Evolutionary conservation across 495 filamentous ascomycete species (phyloP).

Genomic region (Aspergillus bridgeri): DNA sequence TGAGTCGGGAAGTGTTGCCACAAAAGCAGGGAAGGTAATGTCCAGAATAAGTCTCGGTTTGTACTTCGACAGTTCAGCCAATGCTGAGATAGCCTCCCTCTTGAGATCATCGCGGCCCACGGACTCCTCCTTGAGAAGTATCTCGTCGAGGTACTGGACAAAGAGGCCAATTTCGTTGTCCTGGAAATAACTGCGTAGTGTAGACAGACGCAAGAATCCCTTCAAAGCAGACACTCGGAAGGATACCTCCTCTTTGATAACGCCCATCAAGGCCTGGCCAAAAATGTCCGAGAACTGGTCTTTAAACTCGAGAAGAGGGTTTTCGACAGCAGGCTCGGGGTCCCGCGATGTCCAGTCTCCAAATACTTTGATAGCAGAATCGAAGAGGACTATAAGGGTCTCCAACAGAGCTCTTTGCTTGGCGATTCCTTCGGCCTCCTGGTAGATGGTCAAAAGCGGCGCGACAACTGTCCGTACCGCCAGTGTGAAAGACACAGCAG

Average conservation of each 20-base stretch:
- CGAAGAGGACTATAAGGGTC: conserved; percentile 55
- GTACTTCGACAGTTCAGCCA: conserved; percentile 62
- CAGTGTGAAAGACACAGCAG: conserved; percentile 51
- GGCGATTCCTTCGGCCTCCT: conserved; percentile 60
- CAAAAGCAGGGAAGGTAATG: conserved; percentile 69
- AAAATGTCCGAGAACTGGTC: conserved; percentile 60
- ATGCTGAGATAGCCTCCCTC: conserved; percentile 59
- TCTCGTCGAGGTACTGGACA: conserved; percentile 63
- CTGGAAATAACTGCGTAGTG: conserved; percentile 54
- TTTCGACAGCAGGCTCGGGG: conserved; percentile 34
- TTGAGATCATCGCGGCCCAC: conserved; percentile 56
- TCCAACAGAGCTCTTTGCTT: conserved; percentile 68
- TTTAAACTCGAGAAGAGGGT: conserved; percentile 55
- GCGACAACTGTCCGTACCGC: conserved; percentile 56
- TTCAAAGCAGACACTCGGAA: conserved; percentile 60
- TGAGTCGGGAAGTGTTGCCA: conserved; percentile 63
- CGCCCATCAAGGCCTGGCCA: conserved; percentile 57
- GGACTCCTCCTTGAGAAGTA: conserved; percentile 58
- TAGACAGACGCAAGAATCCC: conserved; percentile 55
- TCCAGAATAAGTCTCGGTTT: conserved; percentile 67
- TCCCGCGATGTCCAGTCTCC: conserved; percentile 52
- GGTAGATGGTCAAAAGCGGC: conserved; percentile 59
- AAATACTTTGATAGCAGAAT: conserved; percentile 54
- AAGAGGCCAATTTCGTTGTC: conserved; percentile 62
- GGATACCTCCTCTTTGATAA: conserved; percentile 61